These are phyloP conservation scores for Cucurbita argyrosperma DNA, from an alignment of 306 rosid species.

Conservation along the genomic window DNA sequence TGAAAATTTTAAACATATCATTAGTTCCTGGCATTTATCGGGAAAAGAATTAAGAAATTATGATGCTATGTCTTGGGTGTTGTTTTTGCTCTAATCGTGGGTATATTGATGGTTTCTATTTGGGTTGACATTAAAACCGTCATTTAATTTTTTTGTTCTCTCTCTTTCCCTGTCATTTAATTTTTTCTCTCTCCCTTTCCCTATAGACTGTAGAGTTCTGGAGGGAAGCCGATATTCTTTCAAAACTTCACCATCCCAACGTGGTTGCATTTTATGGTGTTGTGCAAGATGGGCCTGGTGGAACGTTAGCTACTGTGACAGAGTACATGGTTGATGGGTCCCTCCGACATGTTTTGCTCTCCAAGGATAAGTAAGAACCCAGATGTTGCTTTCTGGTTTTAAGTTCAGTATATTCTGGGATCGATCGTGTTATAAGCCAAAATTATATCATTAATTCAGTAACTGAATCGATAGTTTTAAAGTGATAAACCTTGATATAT, in stretches of 20 bases:
- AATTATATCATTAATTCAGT: neutral
- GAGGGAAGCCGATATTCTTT: constrained; percentile 89
- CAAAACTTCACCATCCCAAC: constrained; percentile 93
- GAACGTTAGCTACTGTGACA: constrained; percentile 68
- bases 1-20: neutral
- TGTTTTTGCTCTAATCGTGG: neutral
- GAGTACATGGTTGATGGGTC: constrained; percentile 92
- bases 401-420: neutral
- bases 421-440: neutral
- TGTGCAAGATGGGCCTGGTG: constrained; percentile 87
- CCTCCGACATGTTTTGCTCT: constrained; percentile 73
- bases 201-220: constrained; percentile 67
- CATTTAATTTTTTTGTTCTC: neutral
- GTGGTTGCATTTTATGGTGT: constrained; percentile 89
- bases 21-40: neutral
- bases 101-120: neutral
- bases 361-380: constrained; percentile 60
- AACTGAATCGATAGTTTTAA: neutral
- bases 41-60: neutral
- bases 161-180: constrained; percentile 1
- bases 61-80: neutral
- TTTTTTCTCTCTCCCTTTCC: neutral
- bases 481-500: neutral
- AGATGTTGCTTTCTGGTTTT: constrained; percentile 9
- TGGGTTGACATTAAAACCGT: neutral